Evolutionary conservation across 2,329 filamentous ascomycete genomes (phyloP).

Genomic region (Aureobasidium sp.): DNA sequence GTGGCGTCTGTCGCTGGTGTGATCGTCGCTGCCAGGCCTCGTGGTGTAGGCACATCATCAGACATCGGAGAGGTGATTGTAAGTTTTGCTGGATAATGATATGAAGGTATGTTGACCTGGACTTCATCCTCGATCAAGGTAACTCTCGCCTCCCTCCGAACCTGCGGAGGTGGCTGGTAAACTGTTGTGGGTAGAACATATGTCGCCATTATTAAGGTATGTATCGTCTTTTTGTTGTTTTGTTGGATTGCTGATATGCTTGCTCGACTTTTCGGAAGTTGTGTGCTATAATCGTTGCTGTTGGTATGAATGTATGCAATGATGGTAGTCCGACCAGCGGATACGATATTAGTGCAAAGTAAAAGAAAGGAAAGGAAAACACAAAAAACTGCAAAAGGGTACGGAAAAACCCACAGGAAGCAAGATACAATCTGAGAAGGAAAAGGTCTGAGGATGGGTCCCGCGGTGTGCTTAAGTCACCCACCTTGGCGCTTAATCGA

Average conservation of each 20-base stretch:
- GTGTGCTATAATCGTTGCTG: background rate
- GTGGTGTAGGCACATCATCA: slow-evolving; percentile 63
- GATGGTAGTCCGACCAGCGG: slow-evolving; percentile 35
- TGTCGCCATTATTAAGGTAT: slow-evolving; percentile 33
- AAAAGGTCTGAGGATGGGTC: slow-evolving; percentile 13
- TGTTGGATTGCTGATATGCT: slow-evolving; percentile 5
- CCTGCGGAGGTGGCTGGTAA: slow-evolving; percentile 51
- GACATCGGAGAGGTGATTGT: slow-evolving; percentile 35
- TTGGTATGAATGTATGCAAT: slow-evolving; percentile 12
- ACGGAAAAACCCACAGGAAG: slow-evolving; percentile 11
- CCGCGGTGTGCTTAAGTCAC: background rate
- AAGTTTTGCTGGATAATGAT: slow-evolving; percentile 26
- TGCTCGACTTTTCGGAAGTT: background rate
- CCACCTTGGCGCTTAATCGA: slow-evolving; percentile 8
- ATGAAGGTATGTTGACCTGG: slow-evolving; percentile 24
- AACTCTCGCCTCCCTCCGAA: slow-evolving; percentile 50
- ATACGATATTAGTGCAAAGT: slow-evolving; percentile 19
- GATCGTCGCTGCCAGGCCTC: slow-evolving; percentile 32
- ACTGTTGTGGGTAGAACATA: slow-evolving; percentile 40
- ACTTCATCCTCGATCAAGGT: slow-evolving; percentile 53
- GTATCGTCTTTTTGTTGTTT: background rate
- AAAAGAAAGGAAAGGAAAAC: slow-evolving; percentile 19
- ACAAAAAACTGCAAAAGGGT: slow-evolving; percentile 17
- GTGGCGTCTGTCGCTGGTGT: slow-evolving; percentile 43
- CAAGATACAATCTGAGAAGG: slow-evolving; percentile 12